Conservation (phyloP, 768 basidiomycete species). For the Exidia glandulosa region DNA sequence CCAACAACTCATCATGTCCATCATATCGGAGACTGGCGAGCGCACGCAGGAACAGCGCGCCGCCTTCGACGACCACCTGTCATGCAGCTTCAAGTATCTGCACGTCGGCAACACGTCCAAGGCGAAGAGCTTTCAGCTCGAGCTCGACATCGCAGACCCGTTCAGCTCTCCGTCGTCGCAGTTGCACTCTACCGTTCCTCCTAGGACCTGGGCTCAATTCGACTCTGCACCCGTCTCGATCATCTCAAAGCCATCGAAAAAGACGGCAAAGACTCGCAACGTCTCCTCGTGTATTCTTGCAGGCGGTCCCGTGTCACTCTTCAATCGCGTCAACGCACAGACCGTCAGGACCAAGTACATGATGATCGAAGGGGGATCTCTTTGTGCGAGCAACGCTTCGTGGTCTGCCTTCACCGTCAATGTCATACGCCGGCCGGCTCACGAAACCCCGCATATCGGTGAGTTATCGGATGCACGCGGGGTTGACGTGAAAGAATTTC, state of each 20-base stretch:
- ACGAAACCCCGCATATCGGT: conserved; percentile 53
- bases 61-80: conserved; percentile 71
- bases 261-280: conserved; percentile 91
- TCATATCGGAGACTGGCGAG: conserved; percentile 74
- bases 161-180: conserved; percentile 22
- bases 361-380: conserved; percentile 74
- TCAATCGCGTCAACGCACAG: conserved; percentile 94
- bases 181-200: conserved; percentile 19
- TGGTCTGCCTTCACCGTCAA: conserved; percentile 96
- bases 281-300: conserved; percentile 84
- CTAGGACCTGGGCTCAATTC: conserved; percentile 79
- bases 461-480: conserved; percentile 18
- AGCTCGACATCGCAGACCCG: conserved; percentile 76
- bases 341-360: conserved; percentile 96
- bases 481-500: not conserved
- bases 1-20: conserved; percentile 75
- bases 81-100: conserved; percentile 82
- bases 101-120: conserved; percentile 84
- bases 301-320: conserved; percentile 82
- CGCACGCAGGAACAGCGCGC: conserved; percentile 80
- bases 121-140: conserved; percentile 80
- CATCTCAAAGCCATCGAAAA: conserved; percentile 95
- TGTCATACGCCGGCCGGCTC: conserved; percentile 61
- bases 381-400: conserved; percentile 80
- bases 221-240: conserved; percentile 87